These are phyloP conservation scores for Excoecaria cochinchinensis DNA, from an alignment of 345 rosid species.

Conservation along the genomic window DNA sequence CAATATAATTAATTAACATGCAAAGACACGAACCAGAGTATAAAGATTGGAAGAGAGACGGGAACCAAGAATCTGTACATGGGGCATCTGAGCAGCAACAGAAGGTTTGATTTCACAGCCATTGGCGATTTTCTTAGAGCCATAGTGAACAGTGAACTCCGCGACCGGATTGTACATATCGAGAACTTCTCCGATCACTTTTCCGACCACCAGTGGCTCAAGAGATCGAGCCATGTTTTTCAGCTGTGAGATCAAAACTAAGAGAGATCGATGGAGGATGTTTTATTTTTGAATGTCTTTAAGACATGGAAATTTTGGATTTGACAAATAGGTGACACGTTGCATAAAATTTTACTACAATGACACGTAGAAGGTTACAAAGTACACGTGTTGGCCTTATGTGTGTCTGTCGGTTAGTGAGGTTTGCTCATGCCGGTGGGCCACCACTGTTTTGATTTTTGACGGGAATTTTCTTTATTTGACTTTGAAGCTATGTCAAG, in stretches of 20 bases:
- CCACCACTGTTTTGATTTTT: neutral
- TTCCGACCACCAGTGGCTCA: conserved; percentile 33
- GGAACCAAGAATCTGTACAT: conserved; percentile 21
- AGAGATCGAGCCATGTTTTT: conserved; percentile 22
- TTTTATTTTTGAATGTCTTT: neutral
- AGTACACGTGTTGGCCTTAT: conserved; percentile 12
- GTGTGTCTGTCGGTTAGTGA: conserved; percentile 7
- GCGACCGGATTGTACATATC: conserved; percentile 23
- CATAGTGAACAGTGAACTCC: conserved; percentile 25
- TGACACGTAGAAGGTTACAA: conserved; percentile 16
- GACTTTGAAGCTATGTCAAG: no score
- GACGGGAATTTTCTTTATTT: neutral
- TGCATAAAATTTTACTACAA: neutral
- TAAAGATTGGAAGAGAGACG: conserved; percentile 15
- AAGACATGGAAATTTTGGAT: neutral
- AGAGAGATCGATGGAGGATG: no score
- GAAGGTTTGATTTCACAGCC: conserved; percentile 40
- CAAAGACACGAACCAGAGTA: conserved; percentile 18
- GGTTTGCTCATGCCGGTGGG: neutral
- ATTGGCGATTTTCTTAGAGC: conserved; percentile 23
- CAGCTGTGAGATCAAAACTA: no score
- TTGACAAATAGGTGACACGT: conserved; percentile 12
- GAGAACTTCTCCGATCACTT: conserved; percentile 42
- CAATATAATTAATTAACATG: neutral
- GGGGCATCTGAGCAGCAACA: conserved; percentile 20